Evolutionary conservation across 768 basidiomycete genomes (phyloP), one percentile per base, ranked within the genome.

Genomic region (Naematelia encephala): DNA sequence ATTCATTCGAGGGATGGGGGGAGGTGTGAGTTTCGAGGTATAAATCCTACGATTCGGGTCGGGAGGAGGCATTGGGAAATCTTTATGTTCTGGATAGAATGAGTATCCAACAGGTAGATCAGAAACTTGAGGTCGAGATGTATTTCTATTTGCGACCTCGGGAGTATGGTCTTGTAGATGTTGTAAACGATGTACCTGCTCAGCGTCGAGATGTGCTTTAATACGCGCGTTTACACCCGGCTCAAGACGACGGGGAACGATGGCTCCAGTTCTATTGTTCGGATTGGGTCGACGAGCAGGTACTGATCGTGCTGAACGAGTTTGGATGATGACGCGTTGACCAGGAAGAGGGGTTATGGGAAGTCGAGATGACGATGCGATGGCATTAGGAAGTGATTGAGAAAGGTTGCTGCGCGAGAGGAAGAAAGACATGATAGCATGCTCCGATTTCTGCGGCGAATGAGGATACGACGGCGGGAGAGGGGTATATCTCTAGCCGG

Each of bases 21-120:
- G 71, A 3, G 57, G 12, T 8, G 28, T 34, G 30, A 48, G 52
- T 25, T 21, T 25, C 14, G 64, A 64, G 21, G 23, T 45, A 51
- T 64, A 68, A 4, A 68, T 59, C 29, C 60, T 64, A 42, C 19
- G 63, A 4, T 26, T 52, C 51, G 56, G 28, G n/a, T 46, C 22
- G 5, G 65, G 25, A 12, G 22, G 19, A 19, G 27, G 45, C 34
- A 53, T 23, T 27, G 50, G 47, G 43, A 25, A 53, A 39, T 69
- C 65, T 49, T 64, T 61, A 26, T 69, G 68, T 51, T 62, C 53
- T 1, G 57, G 62, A 26, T 69, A 67, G 26, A 30, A 60, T 39
- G 60, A 62, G 46, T 67, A 66, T 13, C 60, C 63, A 34, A 55
- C 22, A 12, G 67, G 62, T 22, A 63, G 57, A 44, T 59, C 34